Evolutionary conservation across 2,329 filamentous ascomycete species (phyloP).

Genomic region (Microdochium bolleyi): DNA sequence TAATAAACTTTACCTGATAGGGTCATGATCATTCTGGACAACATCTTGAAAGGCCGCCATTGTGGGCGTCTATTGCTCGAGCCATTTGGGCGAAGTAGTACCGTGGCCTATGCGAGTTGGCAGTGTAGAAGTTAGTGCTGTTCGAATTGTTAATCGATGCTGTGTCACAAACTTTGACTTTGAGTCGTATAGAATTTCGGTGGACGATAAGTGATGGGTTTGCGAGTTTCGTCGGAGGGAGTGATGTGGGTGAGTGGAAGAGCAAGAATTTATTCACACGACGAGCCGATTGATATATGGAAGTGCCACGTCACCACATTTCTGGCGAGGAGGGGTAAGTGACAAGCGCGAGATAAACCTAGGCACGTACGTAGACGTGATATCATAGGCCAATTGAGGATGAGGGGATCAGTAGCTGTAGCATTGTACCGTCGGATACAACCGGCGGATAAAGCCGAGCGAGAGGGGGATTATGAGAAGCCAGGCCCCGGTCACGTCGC

Average conservation of each 20-base stretch:
- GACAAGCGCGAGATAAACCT: background rate
- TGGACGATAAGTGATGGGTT: background rate
- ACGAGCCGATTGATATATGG: background rate
- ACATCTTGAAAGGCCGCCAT: background rate
- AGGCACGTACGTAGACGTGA: background rate
- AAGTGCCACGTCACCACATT: background rate
- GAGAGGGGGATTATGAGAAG: background rate
- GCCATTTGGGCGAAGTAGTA: background rate
- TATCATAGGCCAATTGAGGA: background rate
- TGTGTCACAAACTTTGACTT: background rate
- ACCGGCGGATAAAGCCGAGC: background rate
- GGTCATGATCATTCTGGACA: slow-evolving; percentile 19
- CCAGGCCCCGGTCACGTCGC: too few species aligned
- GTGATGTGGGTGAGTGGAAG: background rate
- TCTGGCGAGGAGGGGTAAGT: background rate
- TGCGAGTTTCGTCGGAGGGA: background rate
- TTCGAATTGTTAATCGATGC: background rate
- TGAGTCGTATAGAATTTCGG: background rate
- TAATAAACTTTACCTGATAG: slow-evolving; percentile 38
- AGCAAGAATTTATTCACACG: background rate
- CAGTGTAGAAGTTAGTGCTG: background rate
- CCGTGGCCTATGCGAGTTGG: background rate
- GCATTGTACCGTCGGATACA: background rate
- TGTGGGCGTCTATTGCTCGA: background rate
- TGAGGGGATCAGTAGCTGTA: background rate